Conservation (phyloP, 495 filamentous ascomycete genomes). For the Penicillium paxilli region DNA sequence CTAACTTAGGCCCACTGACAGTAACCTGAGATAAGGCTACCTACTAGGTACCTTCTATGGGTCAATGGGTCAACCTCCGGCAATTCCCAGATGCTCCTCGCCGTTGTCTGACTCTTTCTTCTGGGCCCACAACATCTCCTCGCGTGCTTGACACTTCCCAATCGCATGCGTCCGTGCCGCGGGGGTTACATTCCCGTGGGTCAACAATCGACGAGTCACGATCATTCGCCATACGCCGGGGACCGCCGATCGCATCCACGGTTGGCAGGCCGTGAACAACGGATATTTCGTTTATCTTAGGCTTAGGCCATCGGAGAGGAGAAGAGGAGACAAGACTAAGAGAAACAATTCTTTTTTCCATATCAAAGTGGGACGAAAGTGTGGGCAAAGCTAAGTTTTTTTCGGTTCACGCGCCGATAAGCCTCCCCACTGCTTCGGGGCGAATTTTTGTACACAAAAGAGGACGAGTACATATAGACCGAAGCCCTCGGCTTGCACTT, state of each 20-base stretch:
- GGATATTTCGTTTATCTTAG: background rate
- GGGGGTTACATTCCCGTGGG: background rate
- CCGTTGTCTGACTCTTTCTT: background rate
- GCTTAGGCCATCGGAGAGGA: background rate
- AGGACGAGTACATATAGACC: constrained; percentile 29
- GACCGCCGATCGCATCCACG: background rate
- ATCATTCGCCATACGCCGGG: background rate
- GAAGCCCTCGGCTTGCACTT: background rate
- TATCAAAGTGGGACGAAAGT: background rate
- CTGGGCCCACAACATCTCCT: background rate
- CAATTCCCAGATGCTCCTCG: background rate
- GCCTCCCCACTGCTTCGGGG: constrained; percentile 21
- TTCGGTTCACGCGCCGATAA: constrained; percentile 23
- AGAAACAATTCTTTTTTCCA: background rate
- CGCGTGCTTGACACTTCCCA: background rate
- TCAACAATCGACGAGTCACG: background rate
- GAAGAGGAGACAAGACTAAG: background rate
- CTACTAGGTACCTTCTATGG: background rate
- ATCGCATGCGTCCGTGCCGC: background rate
- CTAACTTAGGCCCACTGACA: too few relatives aligned
- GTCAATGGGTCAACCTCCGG: background rate
- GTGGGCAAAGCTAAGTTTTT: constrained; percentile 7
- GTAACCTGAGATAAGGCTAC: background rate
- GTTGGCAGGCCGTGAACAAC: background rate
- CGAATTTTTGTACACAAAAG: constrained; percentile 16